Conservation (phyloP, 306 rosid genomes). For the Vachellia pachyceras region DNA sequence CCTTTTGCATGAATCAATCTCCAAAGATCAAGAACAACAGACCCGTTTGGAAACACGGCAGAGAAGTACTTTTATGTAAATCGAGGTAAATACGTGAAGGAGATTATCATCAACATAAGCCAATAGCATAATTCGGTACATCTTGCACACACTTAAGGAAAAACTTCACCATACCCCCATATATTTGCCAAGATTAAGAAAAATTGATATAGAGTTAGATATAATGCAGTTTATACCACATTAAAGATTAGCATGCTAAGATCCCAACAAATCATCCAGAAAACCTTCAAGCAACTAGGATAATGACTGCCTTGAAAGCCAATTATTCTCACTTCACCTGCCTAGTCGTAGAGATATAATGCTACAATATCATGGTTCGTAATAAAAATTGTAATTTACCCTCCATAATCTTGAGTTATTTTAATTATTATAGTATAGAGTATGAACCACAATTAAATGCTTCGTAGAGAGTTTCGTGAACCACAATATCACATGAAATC, state of each 20-base stretch:
- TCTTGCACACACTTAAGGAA: not conserved
- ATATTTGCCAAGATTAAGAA: not conserved
- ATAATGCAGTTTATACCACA: not conserved
- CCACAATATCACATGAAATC: not conserved
- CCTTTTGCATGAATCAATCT: not conserved
- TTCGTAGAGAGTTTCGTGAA: too few species aligned
- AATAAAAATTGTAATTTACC: not conserved
- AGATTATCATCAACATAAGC: not conserved
- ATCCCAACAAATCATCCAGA: not conserved
- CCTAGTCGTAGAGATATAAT: not conserved
- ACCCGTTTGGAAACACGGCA: too few species aligned
- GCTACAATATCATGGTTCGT: not conserved
- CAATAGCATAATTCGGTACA: not conserved
- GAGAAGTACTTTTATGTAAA: too few species aligned
- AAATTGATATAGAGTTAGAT: not conserved
- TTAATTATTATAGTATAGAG: not conserved
- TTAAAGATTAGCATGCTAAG: not conserved
- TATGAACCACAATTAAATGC: too few species aligned
- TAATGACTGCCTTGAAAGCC: not conserved
- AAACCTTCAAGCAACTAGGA: not conserved
- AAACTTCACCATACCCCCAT: not conserved
- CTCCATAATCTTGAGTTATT: not conserved
- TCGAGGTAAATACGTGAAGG: too few species aligned
- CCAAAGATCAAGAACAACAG: conserved; percentile 4
- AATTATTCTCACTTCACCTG: not conserved